Base-by-base conservation (phyloP, 2,329 filamentous ascomycete species). In the Aspergillus sp. region DNA sequence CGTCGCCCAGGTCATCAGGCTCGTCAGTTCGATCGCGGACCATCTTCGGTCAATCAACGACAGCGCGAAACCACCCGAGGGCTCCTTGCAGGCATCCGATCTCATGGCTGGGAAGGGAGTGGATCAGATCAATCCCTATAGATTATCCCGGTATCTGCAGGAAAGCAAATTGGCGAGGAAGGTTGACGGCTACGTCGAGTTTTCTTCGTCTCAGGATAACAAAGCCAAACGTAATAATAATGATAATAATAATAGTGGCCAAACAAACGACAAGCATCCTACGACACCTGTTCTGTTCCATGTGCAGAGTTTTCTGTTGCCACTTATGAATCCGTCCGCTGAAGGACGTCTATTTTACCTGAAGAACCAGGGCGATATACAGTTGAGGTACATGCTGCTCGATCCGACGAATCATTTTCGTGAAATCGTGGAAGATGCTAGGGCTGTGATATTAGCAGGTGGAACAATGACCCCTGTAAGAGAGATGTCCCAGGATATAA, bases 91-190 rank as follows among this genome's bases (percentile, higher is more conserved):
- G 39, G 70, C 86, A 10, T 83, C 82, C 19, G 78, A 82, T 4
- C 73, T 98, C 1, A 82, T 96, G 53, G 78, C 82, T 27, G 82
- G 83, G 34, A 95, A 94, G 62, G 88, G 88, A 0, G 85, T 93
- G 27, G 93, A 98, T 60, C 91, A 97, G 60, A 90, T 98, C 69
- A 95, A 97, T 58, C 78, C 96, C 29, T 91, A 87, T 68, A 91
- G 93, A 61, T 75, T 98, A 9, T 82, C 90, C 30, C 78, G 81
- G 39, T 97, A 97, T 64, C 79, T 98, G 3, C 86, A 91, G 59
- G 85, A 93, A 52, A 96, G 90, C 51, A 96, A 94, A 59, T 72
- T 98, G 8, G 90, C 91, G 1, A 86, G 90, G 53, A 98, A 98
- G 65, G 86, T 97, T 7, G 91, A 98, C 67, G 86, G 88, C 42